These are phyloP conservation scores for Calocybe gangraenosa DNA, from an alignment of 768 basidiomycete species.

Conservation along the genomic window DNA sequence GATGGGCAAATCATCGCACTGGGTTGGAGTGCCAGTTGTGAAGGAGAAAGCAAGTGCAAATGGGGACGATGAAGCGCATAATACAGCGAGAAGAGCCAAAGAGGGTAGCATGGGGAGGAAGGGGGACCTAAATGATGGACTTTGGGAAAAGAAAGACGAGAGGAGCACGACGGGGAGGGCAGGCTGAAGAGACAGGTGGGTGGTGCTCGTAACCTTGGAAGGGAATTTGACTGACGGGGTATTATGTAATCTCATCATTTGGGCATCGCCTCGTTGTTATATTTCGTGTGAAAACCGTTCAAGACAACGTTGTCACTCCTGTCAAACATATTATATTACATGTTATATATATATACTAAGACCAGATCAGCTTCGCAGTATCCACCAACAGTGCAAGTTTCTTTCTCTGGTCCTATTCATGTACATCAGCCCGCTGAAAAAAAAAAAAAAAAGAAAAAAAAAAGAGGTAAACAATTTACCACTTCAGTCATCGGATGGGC, in stretches of 20 bases:
- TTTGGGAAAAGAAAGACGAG: slow-evolving; percentile 16
- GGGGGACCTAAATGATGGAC: too few relatives aligned
- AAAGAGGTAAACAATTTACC: slow-evolving; percentile 20
- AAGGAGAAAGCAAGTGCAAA: slow-evolving; percentile 29
- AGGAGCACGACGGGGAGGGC: slow-evolving; percentile 15
- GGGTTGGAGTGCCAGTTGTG: slow-evolving; percentile 36
- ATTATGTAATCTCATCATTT: slow-evolving; percentile 15
- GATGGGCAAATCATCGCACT: slow-evolving; percentile 60
- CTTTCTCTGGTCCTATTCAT: slow-evolving; percentile 40
- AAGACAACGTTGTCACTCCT: background rate
- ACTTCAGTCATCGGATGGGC: slow-evolving; percentile 52
- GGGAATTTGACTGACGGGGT: too few relatives aligned
- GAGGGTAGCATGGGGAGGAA: too few relatives aligned
- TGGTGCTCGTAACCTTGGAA: slow-evolving; percentile 2
- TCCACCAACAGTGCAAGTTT: slow-evolving; percentile 43
- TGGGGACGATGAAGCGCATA: background rate
- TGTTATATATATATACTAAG: background rate
- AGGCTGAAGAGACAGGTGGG: slow-evolving; percentile 4
- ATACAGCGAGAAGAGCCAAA: slow-evolving; percentile 8
- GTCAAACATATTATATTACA: background rate
- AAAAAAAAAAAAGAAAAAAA: background rate
- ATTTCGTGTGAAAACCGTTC: background rate
- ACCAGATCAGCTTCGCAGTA: slow-evolving; percentile 47
- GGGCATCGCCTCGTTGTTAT: background rate
- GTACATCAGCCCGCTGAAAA: background rate